Evolutionary conservation across 1,139 yeast genomes (phyloP).

Genomic region (Casaregolazyma suthepensis): DNA sequence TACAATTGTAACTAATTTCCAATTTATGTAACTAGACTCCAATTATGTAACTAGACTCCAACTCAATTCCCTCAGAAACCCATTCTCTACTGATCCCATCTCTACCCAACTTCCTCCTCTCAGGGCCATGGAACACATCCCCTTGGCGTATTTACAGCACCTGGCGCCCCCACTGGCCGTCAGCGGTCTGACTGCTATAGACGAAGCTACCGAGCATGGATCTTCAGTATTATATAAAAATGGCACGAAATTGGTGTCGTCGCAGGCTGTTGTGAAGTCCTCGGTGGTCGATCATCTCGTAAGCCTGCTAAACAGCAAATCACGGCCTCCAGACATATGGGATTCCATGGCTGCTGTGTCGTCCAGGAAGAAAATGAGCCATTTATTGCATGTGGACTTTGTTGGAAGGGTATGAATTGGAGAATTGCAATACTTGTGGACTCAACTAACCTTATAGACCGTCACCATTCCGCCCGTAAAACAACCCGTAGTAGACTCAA

Average conservation of each 20-base stretch:
- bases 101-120: neutral
- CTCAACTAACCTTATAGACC: slow-evolving; percentile 9
- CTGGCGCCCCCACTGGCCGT: slow-evolving; percentile 26
- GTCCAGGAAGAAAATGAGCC: slow-evolving; percentile 14
- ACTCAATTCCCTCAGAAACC: neutral
- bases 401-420: slow-evolving; percentile 13
- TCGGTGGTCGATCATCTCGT: neutral
- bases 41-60: too few relatives aligned
- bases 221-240: neutral
- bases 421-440: slow-evolving; percentile 5
- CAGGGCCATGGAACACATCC: slow-evolving; percentile 18
- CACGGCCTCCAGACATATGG: slow-evolving; percentile 16
- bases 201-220: neutral
- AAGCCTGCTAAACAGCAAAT: slow-evolving; percentile 7
- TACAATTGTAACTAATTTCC: too few relatives aligned
- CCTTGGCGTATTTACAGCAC: slow-evolving; percentile 22
- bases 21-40: too few relatives aligned
- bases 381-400: slow-evolving; percentile 24
- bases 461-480: slow-evolving; percentile 4
- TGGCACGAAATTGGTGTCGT: neutral
- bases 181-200: slow-evolving; percentile 22
- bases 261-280: neutral
- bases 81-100: neutral
- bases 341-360: slow-evolving; percentile 20
- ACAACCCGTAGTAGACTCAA: slow-evolving; percentile 1